Percentiles rank a stretch among this genome's conserved stretches.
Conservation (phyloP, 2,329 filamentous ascomycete genomes). For the Aspergillus pseudoterreus region DNA sequence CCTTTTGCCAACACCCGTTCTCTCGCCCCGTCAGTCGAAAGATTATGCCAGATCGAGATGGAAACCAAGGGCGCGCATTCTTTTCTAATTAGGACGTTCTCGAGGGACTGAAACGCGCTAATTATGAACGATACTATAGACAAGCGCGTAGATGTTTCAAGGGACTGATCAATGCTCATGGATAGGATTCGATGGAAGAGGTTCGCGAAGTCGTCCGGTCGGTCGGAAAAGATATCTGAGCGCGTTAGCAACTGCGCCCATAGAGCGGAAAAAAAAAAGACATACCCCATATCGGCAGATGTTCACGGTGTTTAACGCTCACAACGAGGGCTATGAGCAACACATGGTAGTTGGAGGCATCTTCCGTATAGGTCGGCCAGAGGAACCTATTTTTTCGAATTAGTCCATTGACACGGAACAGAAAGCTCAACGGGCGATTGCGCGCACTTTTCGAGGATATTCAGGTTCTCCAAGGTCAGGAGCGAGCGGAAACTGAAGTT, state of each 20-base stretch:
- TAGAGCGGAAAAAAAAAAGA: constrained; percentile 1
- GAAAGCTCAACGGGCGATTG: not conserved
- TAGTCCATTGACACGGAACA: constrained; percentile 10
- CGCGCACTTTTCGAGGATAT: constrained; percentile 74
- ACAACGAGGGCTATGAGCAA: constrained; percentile 80
- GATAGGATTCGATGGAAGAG: constrained; percentile 88
- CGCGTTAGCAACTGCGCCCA: not conserved
- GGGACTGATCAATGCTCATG: constrained; percentile 70
- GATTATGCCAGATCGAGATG: constrained; percentile 92
- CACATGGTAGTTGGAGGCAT: constrained; percentile 88
- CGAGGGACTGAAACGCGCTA: constrained; percentile 87
- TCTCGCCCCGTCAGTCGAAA: constrained; percentile 71
- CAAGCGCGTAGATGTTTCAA: constrained; percentile 65
- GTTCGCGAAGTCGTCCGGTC: constrained; percentile 76
- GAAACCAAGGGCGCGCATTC: constrained; percentile 94
- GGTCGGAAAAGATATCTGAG: constrained; percentile 69
- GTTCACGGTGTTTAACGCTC: constrained; percentile 84
- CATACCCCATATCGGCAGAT: constrained; percentile 80
- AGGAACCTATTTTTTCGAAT: constrained; percentile 63
- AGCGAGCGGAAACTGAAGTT: constrained; percentile 74
- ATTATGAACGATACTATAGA: constrained; percentile 89
- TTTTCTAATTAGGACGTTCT: constrained; percentile 83
- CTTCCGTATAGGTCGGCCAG: constrained; percentile 88
- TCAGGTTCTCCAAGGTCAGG: constrained; percentile 80
- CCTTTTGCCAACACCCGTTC: constrained; percentile 70